Conservation (phyloP, 148 eudicot genomes). For the Heliosperma pusillum region DNA sequence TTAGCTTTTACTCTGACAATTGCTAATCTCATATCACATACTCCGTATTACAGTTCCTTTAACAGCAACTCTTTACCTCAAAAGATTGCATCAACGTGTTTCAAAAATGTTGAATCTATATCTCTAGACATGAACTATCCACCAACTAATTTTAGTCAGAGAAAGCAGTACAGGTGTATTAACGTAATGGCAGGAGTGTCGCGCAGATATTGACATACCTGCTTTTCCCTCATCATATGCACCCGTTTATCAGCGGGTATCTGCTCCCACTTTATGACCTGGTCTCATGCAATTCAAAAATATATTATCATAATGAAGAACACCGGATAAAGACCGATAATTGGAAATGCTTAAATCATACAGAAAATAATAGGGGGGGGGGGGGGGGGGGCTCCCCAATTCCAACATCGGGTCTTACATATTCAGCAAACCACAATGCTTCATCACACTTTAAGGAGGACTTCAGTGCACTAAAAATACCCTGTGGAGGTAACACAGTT, state of each 20-base stretch:
- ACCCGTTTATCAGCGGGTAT: constrained; percentile 82
- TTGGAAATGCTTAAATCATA: background rate
- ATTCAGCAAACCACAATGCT: constrained; percentile 70
- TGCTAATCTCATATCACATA: background rate
- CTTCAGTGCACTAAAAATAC: constrained; percentile 59
- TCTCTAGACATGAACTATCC: background rate
- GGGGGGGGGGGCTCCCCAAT: background rate
- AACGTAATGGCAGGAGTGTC: background rate
- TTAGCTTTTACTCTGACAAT: background rate
- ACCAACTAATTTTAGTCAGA: background rate
- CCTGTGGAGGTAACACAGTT: constrained; percentile 42
- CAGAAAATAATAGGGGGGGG: background rate
- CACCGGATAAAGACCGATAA: background rate
- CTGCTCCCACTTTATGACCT: constrained; percentile 76
- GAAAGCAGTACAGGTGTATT: background rate
- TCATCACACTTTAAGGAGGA: constrained; percentile 63
- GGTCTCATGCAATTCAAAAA: constrained; percentile 14
- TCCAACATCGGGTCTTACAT: constrained; percentile 42
- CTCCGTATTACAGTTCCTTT: background rate
- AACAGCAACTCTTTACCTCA: background rate
- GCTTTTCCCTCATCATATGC: constrained; percentile 75
- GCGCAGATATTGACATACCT: constrained; percentile 35
- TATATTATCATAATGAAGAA: background rate
- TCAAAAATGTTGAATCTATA: background rate
- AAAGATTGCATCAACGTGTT: background rate